Evolutionary conservation across 202 grass and related monocot species (phyloP).

Genomic region (Zoysia matrella): DNA sequence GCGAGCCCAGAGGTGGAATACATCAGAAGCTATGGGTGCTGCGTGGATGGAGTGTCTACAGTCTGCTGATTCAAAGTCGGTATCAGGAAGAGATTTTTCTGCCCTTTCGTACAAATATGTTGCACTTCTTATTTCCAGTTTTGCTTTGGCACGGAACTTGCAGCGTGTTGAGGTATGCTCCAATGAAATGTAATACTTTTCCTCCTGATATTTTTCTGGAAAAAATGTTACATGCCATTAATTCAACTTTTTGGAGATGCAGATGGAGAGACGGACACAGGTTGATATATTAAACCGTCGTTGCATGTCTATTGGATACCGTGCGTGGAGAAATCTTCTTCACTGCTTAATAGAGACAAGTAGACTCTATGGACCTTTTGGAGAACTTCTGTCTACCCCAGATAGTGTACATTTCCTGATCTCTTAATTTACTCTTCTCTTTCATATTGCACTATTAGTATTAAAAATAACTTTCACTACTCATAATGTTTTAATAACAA

Average conservation of each 20-base stretch:
- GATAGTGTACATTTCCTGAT: constrained; percentile 59
- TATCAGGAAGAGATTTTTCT: constrained; percentile 93
- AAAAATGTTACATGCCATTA: neutral
- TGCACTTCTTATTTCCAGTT: constrained; percentile 91
- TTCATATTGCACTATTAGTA: constrained; percentile 33
- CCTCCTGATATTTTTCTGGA: constrained; percentile 14
- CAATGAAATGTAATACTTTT: constrained; percentile 14
- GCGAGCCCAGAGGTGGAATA: constrained; percentile 97
- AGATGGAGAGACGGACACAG: constrained; percentile 93
- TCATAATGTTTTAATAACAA: neutral
- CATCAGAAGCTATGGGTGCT: constrained; percentile 93
- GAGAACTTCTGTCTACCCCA: constrained; percentile 64
- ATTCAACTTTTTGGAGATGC: constrained; percentile 33
- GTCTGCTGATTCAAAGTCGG: constrained; percentile 73
- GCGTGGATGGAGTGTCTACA: constrained; percentile 97
- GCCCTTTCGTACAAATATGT: constrained; percentile 98
- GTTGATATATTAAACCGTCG: constrained; percentile 72
- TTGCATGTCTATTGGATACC: constrained; percentile 68
- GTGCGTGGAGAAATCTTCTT: constrained; percentile 96
- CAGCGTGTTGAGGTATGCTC: constrained; percentile 78
- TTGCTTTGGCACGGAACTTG: constrained; percentile 87
- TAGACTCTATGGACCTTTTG: constrained; percentile 92
- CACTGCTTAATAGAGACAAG: constrained; percentile 83
- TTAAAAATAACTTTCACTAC: constrained; percentile 16
- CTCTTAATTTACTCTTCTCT: constrained; percentile 16